These are phyloP conservation scores for Brassica carinata DNA, from an alignment of 345 rosid genomes.

Conservation along the genomic window DNA sequence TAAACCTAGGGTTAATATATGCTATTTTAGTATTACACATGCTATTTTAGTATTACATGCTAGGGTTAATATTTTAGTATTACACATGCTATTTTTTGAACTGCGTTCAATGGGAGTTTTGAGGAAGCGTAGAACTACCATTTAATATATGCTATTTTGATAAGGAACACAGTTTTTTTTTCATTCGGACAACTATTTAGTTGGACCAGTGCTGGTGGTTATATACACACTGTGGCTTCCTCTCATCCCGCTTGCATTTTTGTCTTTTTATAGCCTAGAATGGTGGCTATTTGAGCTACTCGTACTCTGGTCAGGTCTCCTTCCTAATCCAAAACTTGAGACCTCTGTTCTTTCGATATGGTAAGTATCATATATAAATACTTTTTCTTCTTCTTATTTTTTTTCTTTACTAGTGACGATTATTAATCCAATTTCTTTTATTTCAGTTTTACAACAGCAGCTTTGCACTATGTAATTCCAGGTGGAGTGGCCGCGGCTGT, in stretches of 20 bases:
- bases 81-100: too few species aligned
- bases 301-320: constrained; percentile 48
- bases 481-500: constrained; percentile 42
- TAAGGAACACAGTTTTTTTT: neutral
- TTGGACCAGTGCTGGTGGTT: neutral
- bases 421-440: neutral
- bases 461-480: constrained; percentile 41
- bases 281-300: constrained; percentile 45
- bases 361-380: constrained; percentile 26
- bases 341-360: constrained; percentile 68
- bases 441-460: constrained; percentile 37
- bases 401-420: neutral
- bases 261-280: neutral
- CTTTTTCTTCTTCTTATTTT: neutral
- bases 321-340: constrained; percentile 58
- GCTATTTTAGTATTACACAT: too few species aligned
- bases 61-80: too few species aligned
- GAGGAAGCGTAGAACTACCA: too few species aligned
- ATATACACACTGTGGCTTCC: neutral
- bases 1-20: too few species aligned
- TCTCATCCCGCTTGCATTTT: neutral
- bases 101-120: too few species aligned
- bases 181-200: neutral
- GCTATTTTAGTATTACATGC: too few species aligned
- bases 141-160: too few species aligned